These are phyloP conservation scores for Mortierella claussenii DNA, from an alignment of 192 early-diverging fungal genomes.

Conservation along the genomic window DNA sequence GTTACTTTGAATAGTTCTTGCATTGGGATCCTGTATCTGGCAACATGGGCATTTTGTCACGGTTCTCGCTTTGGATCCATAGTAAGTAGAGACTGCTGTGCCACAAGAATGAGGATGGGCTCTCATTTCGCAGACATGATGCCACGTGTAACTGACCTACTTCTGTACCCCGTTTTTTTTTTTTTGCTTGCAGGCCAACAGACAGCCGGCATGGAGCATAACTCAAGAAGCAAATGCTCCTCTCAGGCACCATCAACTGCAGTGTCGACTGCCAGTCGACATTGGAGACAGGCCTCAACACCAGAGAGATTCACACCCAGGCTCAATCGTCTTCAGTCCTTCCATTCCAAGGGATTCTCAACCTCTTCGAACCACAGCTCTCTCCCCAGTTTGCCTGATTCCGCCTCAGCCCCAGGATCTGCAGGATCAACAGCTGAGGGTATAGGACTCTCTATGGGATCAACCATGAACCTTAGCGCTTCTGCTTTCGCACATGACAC, in stretches of 20 bases:
- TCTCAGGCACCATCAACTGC: no score
- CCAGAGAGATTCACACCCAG: conserved; percentile 18
- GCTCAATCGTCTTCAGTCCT: conserved; percentile 7
- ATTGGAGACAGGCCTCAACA: conserved; percentile 39
- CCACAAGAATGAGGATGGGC: no score
- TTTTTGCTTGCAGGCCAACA: not conserved
- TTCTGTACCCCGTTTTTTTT: no score
- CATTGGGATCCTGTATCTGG: conserved; percentile 5
- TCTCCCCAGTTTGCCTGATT: conserved; percentile 33
- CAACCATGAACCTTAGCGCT: not conserved
- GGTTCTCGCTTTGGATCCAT: conserved; percentile 37
- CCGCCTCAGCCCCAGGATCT: not conserved
- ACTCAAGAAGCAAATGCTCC: no score
- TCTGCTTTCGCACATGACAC: conserved; percentile 50
- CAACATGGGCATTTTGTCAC: conserved; percentile 13
- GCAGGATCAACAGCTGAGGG: not conserved
- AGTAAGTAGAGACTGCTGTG: conserved; percentile 23
- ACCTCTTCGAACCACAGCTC: conserved; percentile 26
- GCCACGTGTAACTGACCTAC: no score
- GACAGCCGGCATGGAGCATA: not conserved
- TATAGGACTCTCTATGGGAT: not conserved
- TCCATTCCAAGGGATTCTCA: conserved; percentile 9
- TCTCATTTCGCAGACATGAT: no score
- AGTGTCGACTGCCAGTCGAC: no score
- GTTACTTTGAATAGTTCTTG: no score